These are phyloP conservation scores for Corniculantispora saksenae DNA, from an alignment of 2,329 filamentous ascomycete genomes.

Conservation along the genomic window DNA sequence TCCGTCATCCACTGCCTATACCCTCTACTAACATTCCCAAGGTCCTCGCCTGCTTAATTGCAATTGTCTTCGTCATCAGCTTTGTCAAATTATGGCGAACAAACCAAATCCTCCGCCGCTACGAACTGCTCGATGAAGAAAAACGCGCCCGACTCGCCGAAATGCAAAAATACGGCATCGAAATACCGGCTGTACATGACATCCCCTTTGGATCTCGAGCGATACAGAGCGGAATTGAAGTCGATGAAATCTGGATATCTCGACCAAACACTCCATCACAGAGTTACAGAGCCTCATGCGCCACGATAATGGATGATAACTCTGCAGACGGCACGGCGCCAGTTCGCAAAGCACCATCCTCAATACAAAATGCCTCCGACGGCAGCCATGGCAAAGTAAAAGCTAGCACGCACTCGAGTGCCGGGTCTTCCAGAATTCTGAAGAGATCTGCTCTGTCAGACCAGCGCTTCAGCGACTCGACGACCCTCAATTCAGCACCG, in stretches of 20 bases:
- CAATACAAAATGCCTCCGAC: neutral
- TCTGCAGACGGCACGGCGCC: neutral
- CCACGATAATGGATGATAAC: constrained; percentile 26
- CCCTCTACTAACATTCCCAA: constrained; percentile 35
- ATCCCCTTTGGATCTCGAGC: constrained; percentile 86
- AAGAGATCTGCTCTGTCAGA: constrained; percentile 12
- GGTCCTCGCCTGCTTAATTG: constrained; percentile 73
- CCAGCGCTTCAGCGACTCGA: constrained; percentile 6
- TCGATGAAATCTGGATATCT: constrained; percentile 83
- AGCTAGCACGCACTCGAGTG: constrained; percentile 10
- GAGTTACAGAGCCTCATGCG: constrained; percentile 27
- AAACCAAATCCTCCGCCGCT: constrained; percentile 55
- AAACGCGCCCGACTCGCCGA: constrained; percentile 56
- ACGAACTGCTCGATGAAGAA: constrained; percentile 67
- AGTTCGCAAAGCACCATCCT: neutral
- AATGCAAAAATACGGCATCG: constrained; percentile 56
- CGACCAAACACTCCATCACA: constrained; percentile 44
- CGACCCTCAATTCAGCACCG: neutral
- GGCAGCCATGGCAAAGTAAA: constrained; percentile 24
- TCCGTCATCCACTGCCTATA: neutral
- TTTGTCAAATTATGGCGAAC: constrained; percentile 67
- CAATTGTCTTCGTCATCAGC: constrained; percentile 67
- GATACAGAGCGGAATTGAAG: constrained; percentile 77
- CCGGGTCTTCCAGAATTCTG: neutral
- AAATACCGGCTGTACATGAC: constrained; percentile 47